Conservation (phyloP, 129 eudicot species). For the Helichrysum umbraculigerum region DNA sequence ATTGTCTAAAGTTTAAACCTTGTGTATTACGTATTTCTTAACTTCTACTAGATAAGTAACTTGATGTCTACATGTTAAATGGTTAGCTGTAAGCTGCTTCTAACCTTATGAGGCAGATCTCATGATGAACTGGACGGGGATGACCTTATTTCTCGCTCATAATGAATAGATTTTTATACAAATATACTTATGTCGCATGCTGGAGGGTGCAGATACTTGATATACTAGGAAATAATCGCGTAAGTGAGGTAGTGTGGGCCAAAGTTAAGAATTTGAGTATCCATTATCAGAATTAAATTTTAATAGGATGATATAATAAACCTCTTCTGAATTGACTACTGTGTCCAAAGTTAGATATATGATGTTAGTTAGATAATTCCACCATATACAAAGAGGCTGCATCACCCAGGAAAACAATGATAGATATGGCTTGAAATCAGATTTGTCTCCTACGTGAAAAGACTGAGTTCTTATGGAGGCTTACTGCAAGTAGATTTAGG, state of each 20-base stretch:
- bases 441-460: neutral
- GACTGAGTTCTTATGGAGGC: neutral
- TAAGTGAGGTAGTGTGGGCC: neutral
- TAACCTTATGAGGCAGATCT: neutral
- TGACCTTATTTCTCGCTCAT: neutral
- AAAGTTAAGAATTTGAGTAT: neutral
- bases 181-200: neutral
- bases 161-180: neutral
- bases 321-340: neutral
- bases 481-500: neutral
- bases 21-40: neutral
- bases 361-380: neutral
- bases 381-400: neutral
- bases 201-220: neutral
- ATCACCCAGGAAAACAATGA: neutral
- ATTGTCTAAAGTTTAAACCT: no score
- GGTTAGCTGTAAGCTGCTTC: neutral
- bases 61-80: slow-evolving; percentile 7
- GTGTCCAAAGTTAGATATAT: neutral
- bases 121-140: neutral
- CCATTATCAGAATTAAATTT: neutral
- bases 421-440: neutral
- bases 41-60: neutral
- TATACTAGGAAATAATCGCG: neutral
- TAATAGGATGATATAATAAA: neutral